Base-by-base conservation (phyloP, 306 rosid species). In the Echinosophora koreensis region DNA sequence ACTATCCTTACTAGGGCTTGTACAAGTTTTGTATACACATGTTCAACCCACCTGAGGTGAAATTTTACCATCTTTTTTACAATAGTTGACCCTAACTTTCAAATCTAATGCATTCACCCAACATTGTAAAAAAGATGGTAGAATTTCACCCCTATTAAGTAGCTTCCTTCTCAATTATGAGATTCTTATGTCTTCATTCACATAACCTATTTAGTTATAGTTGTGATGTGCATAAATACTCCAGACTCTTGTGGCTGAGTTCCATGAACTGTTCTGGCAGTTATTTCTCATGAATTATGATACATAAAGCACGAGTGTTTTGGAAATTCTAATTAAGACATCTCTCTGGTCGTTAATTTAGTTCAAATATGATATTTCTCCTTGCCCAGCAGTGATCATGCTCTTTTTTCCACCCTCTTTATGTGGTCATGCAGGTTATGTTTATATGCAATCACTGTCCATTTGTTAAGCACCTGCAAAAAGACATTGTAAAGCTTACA, bases 401-500 rank as follows among this genome's bases (percentile, higher is more conserved):
- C 56, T 56, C 32, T 38, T 73, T 41, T 66, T 51, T 52, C 51
- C 50, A 65, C 69, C 37, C 60, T 15, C 58, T 51, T 73, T 32
- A 28, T 60, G 54, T 64, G 70, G 55, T 72, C 32, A 10, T 50
- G 85, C 97, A 95, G 98, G 98, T 95, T 80, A 95, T 95, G 98
- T 95, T 95, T 88, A 78, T 95, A 63, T 95, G 98, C 91, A 95
- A 92, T 80, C 98, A 92, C 69, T 92, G 97, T 82, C 98, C 98
- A 34, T 95, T 95, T 69, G 98, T 95, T 74, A 89, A 71, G 62
- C 97, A 90, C 85, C 81, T 95, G 85, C 89, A 90, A 52, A 90
- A 90, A 49, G 90, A 80, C 81, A 88, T 95, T 42, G 97, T 79
- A 54, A 90, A 92, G 84, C 97, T 90, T 61, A 41, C 97, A 5